Base-by-base conservation (phyloP, 352 stramenopile genomes). In the Phytopythium oedochilum region DNA sequence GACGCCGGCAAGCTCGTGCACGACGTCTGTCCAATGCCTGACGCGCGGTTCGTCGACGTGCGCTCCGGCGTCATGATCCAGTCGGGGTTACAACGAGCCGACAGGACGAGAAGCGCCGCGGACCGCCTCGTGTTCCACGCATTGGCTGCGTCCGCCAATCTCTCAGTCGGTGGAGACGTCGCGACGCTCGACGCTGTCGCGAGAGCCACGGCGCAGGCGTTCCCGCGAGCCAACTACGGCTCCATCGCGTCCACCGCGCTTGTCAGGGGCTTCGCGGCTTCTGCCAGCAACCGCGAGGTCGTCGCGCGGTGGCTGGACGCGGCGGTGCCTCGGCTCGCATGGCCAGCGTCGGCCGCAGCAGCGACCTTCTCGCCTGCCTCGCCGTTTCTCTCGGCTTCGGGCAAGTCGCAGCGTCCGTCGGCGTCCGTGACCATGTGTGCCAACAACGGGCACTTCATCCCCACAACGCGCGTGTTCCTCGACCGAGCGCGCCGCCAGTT, bases 1-100 rank as follows among this genome's bases (percentile, higher is more conserved):
- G 70, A 87, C 46, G 70, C 86, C 31, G 77, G 70, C 18, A 73
- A 70, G 36, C 57, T 93, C 18, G 54, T 89, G 9, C 70, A 84
- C 42, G 68, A 87, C 34, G 67, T 83, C 18, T 89, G 76, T 23
- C 83, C 83, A n/a, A 60, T 89, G 34, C 62, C 72, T 14, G 48
- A 58, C 1, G 53, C 63, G 29, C 90, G 88, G 49, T 89, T 93
- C 28, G 35, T 93, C 14, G 79, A 92, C n/a, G 68, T 83, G 10
- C 74, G 75, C 5, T 85, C 74, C 1, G 74, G 66, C 1, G 49
- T 86, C 2, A 56, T 64, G 34, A 22, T 40, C 6, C 47, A 15
- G 15, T 46, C 48, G 59, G 50, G 61, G 68, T 17, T 45, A 43
- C 31, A 28, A 23, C 44, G 39, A 44, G 15, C 63, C 51, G 17